Conservation (phyloP, 768 basidiomycete species). For the Glaciozyma martinii region DNA sequence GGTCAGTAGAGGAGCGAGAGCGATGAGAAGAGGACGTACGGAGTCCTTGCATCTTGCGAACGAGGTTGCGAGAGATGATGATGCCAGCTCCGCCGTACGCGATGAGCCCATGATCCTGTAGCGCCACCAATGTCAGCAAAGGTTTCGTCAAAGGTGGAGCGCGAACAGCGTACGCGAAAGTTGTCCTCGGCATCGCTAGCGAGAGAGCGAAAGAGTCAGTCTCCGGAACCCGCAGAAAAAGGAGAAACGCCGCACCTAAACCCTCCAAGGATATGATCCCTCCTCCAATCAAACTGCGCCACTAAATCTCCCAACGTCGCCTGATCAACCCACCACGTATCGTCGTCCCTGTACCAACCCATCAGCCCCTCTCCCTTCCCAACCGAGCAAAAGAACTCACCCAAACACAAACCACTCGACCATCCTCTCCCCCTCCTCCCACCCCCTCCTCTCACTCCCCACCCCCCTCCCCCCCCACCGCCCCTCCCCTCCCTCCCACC, state of each 20-base stretch:
- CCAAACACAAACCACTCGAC: conserved; percentile 28
- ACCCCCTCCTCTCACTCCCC: neutral
- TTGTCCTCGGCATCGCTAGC: no score
- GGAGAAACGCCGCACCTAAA: neutral
- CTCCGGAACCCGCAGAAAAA: no score
- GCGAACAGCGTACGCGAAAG: neutral
- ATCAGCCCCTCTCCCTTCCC: neutral
- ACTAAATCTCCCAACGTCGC: neutral
- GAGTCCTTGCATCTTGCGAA: conserved; percentile 25
- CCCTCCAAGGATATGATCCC: neutral
- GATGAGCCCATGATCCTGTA: conserved; percentile 11
- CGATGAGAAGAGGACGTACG: neutral
- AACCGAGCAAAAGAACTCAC: neutral
- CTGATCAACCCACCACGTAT: conserved; percentile 21
- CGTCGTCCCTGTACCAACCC: conserved; percentile 16
- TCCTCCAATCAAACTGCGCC: neutral
- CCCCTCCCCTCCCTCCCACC: conserved; percentile 1
- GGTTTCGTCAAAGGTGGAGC: neutral
- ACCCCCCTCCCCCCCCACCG: conserved; percentile 14
- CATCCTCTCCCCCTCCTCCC: conserved; percentile 6
- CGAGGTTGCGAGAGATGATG: conserved; percentile 10
- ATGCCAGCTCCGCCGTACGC: conserved; percentile 23
- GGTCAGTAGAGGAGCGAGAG: neutral
- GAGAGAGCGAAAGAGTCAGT: neutral
- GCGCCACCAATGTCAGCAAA: conserved; percentile 4